A percentile compares a stretch with the other conserved stretches of the same genome.
Evolutionary conservation across 768 basidiomycete genomes (phyloP).

Genomic region (Lactifluus hygrophoroides): DNA sequence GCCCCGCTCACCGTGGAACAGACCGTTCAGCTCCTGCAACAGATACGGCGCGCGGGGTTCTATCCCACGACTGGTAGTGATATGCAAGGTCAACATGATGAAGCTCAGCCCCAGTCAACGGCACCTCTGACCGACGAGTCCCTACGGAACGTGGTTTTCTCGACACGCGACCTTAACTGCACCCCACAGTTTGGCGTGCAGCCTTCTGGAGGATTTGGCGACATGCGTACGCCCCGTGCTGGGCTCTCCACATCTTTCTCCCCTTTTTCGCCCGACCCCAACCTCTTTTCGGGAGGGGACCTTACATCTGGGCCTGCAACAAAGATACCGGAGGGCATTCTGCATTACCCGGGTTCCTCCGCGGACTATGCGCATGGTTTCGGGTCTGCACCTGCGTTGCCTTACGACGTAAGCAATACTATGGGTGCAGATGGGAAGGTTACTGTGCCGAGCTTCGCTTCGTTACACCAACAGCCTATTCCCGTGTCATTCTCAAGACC

Average conservation of each 20-base stretch:
- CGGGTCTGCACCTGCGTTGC: constrained; percentile 36
- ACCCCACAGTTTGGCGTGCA: constrained; percentile 16
- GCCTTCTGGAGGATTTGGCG: constrained; percentile 9
- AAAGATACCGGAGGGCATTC: constrained; percentile 33
- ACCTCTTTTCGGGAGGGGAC: constrained; percentile 32
- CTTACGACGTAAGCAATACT: constrained; percentile 7
- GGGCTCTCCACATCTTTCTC: constrained; percentile 38
- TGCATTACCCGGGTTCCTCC: constrained; percentile 32
- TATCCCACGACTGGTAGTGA: constrained; percentile 20
- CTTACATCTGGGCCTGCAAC: constrained; percentile 31
- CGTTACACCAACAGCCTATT: constrained; percentile 37
- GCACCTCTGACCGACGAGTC: constrained; percentile 14
- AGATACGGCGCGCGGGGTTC: constrained; percentile 39
- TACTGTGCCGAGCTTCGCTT: constrained; percentile 31
- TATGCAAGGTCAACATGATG: constrained; percentile 10
- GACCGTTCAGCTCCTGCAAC: constrained; percentile 52
- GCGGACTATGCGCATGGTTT: constrained; percentile 19
- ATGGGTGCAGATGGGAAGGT: constrained; percentile 39
- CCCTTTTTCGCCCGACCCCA: constrained; percentile 75
- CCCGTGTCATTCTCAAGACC: constrained; percentile 23
- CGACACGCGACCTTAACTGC: constrained; percentile 9
- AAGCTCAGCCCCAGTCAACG: constrained; percentile 23
- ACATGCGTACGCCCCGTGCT: constrained; percentile 14
- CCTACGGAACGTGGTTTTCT: constrained; percentile 12
- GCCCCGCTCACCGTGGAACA: constrained; percentile 47